Base-by-base conservation (phyloP, 371 early-diverging fungal genomes). In the Mucor mucedo region DNA sequence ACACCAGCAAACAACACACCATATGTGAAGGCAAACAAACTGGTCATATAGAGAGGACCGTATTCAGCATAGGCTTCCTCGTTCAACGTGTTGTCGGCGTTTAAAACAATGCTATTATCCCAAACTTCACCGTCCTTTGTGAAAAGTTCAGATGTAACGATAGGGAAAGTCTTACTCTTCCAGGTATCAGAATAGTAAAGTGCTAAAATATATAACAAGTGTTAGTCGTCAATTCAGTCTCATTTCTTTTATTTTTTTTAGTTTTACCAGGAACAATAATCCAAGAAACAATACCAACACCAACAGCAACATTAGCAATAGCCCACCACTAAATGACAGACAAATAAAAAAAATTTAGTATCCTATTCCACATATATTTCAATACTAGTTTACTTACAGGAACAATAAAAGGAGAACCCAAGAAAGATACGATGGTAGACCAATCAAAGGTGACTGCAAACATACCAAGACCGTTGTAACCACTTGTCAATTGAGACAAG, bases 361-460 rank as follows among this genome's bases (percentile, higher is more conserved):
- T 21, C 21, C 21, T 21, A 21, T 21, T 21, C 21, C 14, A 27
- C 2, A 14, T 14, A 16, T 14, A 44, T 14, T 14, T 14, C 5
- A 44, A n/a, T 2, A n/a, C 5, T 1, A 2, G 5, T 44, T 44
- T 44, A 48, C 48, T 48, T 6, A 39, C 11, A 32, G 93, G 93
- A n/a, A 88, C 87, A 35, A 89, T 83, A 13, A 91, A 74, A 11
- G 91, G 93, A 33, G 87, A 85, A 16, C 75, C 72, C 48, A 90
- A 71, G 76, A 83, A 90, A 47, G 83, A 75, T 4, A 72, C 66
- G 63, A 91, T 80, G 32, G 90, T 89, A 47, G 84, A 84, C 96
- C 91, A 95, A 77, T 87, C 92, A 30, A 95, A 80, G 1, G 89
- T 82, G 33, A 92, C 68, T 30, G 91, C 79, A 5, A 87, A 75